Evolutionary conservation across 2,329 filamentous ascomycete genomes (phyloP), one percentile per base, ranked within the genome.

Genomic region (Fusarium sp.): DNA sequence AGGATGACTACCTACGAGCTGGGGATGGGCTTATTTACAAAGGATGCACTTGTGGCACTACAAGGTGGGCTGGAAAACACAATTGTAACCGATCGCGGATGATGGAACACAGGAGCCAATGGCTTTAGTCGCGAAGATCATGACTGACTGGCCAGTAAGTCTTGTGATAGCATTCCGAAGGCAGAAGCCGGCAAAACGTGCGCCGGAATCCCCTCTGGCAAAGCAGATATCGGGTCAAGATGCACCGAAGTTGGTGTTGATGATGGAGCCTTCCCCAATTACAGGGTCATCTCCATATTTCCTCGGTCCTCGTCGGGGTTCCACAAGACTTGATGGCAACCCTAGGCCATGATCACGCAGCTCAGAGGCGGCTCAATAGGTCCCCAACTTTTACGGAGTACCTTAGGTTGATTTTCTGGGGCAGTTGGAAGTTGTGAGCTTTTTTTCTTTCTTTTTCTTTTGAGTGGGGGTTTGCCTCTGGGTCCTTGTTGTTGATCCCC

Each of bases 1-100:
- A 42, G 24, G 20, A 38, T 42, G 22, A 30, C 44, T 55, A 51
- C 50, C 44, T 48, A 51, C 45, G 59, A 61, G 45, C 38, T 68
- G 71, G 71, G 71, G 71, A 42, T 69, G 57, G 47, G 45, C 58
- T 55, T 71, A 69, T 73, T 73, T 73, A 73, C 71, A 73, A 74
- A 72, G 58, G 57, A 72, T 63, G 28, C 54, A 45, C 42, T 50
- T 28, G 59, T 70, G 58, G 59, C 59, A 65, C 58, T 69, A 53
- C 48, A 61, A 68, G 65, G 69, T 73, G 70, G 70, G 39, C 60
- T 56, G 20, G n/a, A 70, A 50, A 59, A 62, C 48, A 72, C n/a
- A 63, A 57, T 66, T 56, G 45, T 41, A 69, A 64, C 47, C 45
- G 67, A 62, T 62, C 55, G 44, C 35, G 54, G 62, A 69, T 69